Percentiles rank a stretch among this genome's conserved stretches.
Conservation (phyloP, 1,284 basidiomycete genomes). For the Ustilago curta region DNA sequence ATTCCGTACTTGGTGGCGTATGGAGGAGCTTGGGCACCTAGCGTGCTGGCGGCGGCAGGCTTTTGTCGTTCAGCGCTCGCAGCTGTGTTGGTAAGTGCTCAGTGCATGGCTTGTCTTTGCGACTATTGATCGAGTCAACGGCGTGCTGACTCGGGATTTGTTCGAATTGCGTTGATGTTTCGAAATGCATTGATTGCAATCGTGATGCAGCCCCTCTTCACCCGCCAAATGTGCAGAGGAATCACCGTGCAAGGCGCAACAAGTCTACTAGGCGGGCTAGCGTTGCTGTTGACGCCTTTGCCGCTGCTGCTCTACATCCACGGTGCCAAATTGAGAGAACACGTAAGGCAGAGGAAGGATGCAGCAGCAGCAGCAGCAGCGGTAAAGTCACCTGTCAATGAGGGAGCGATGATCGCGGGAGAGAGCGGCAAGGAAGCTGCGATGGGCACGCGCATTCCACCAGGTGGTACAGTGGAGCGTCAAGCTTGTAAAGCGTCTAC, state of each 20-base stretch:
- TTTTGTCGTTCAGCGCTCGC: slow-evolving; percentile 42
- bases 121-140: not conserved
- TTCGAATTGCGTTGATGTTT: not conserved
- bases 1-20: slow-evolving; percentile 47
- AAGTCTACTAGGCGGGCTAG: slow-evolving; percentile 34
- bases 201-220: slow-evolving; percentile 30
- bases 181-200: not conserved
- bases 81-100: slow-evolving; percentile 27
- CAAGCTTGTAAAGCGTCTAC: slow-evolving; percentile 6
- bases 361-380: slow-evolving; percentile 32
- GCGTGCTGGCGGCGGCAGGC: slow-evolving; percentile 39
- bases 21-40: slow-evolving; percentile 39
- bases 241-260: slow-evolving; percentile 41
- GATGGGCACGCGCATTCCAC: slow-evolving; percentile 16
- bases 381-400: not conserved
- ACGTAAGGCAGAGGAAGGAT: slow-evolving; percentile 24
- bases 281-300: slow-evolving; percentile 40
- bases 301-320: slow-evolving; percentile 40
- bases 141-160: not conserved
- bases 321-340: slow-evolving; percentile 32
- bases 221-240: slow-evolving; percentile 33
- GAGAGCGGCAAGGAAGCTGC: slow-evolving; percentile 1
- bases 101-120: not conserved
- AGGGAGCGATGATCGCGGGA: not conserved
- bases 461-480: slow-evolving; percentile 16